These are phyloP conservation scores for Vigna nakashimae DNA, from an alignment of 306 rosid species.

Conservation along the genomic window DNA sequence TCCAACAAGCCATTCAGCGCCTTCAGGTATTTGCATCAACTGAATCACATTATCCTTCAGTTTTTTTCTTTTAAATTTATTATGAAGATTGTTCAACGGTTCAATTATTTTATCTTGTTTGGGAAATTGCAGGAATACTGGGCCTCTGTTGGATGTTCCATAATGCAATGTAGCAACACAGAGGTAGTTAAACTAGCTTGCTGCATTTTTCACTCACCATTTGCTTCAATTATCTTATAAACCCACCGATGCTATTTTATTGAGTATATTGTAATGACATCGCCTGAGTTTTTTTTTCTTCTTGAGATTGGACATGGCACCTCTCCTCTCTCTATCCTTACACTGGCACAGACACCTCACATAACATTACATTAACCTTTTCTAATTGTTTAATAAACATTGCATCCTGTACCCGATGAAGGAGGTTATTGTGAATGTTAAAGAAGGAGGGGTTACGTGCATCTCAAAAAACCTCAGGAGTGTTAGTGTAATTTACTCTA, in stretches of 20 bases:
- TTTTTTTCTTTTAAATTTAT: not conserved
- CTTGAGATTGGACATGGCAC: too few species aligned
- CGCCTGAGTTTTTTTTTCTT: too few species aligned
- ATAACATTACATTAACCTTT: too few species aligned
- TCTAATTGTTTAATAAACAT: too few species aligned
- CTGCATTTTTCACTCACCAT: not conserved
- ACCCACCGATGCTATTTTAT: not conserved
- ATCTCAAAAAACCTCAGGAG: too few species aligned
- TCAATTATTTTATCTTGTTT: not conserved
- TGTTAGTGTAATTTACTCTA: too few species aligned
- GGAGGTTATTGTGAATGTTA: too few species aligned
- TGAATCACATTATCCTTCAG: not conserved
- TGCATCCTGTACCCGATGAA: too few species aligned
- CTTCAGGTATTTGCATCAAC: conserved; percentile 66
- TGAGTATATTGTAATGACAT: not conserved
- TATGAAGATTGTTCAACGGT: not conserved
- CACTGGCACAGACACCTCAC: too few species aligned
- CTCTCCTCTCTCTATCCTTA: too few species aligned
- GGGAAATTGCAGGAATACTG: conserved; percentile 77
- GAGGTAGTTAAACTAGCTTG: conserved; percentile 60
- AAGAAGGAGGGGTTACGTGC: too few species aligned
- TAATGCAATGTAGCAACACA: conserved; percentile 99
- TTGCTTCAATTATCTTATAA: not conserved
- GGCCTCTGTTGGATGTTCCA: conserved; percentile 98
- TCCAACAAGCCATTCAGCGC: conserved; percentile 96